Evolutionary conservation across 2,329 filamentous ascomycete genomes (phyloP).

Genomic region (Gaeumannomyces tritici): DNA sequence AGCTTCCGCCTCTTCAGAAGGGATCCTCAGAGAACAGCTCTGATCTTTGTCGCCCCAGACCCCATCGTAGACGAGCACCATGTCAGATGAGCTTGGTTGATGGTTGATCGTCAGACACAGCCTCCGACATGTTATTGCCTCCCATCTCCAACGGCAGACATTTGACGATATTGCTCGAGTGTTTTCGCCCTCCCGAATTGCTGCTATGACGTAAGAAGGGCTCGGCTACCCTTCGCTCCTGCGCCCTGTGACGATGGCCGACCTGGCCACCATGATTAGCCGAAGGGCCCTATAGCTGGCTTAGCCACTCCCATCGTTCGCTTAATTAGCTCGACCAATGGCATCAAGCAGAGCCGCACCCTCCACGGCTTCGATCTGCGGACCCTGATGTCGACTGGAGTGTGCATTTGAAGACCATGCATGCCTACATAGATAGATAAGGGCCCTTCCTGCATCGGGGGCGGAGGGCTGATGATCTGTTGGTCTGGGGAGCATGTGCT

Average conservation of each 20-base stretch:
- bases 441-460: neutral
- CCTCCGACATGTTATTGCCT: neutral
- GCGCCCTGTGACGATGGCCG: neutral
- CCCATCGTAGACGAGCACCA: neutral
- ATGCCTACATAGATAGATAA: neutral
- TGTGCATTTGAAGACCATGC: neutral
- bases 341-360: neutral
- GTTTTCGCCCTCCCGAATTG: too few relatives aligned
- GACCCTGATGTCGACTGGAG: neutral
- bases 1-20: neutral
- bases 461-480: neutral
- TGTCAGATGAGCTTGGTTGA: neutral
- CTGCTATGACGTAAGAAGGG: neutral
- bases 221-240: neutral
- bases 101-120: neutral
- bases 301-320: neutral
- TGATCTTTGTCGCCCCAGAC: too few relatives aligned
- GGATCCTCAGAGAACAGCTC: neutral
- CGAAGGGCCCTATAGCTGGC: neutral
- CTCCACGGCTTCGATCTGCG: neutral
- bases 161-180: neutral
- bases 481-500: too few relatives aligned
- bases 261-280: neutral
- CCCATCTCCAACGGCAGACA: neutral
- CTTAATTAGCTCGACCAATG: neutral